Evolutionary conservation across 176 grass and related monocot genomes (phyloP), one percentile per base, ranked within the genome.

Genomic region (Raddia distichophylla): DNA sequence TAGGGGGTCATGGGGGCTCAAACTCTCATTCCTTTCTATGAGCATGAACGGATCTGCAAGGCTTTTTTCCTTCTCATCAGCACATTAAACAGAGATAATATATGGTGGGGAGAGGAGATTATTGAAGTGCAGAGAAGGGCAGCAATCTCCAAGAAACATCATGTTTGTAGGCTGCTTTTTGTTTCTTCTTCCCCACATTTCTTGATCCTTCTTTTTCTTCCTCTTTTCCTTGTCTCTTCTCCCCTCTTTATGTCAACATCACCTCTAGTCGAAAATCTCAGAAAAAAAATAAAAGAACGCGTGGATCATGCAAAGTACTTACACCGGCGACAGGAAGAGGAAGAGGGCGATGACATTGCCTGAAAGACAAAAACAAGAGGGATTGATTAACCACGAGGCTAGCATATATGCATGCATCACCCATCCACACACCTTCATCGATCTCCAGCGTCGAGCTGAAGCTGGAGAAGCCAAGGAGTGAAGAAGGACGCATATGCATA

Each of bases 311-410:
- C 27, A 15, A 15, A 34, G 27, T 19, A 84, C 89, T 94, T 91
- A 94, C 91, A 94, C 73, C 52, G 91, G 91, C 10, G 92, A 91
- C 22, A 94, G 83, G 79, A 94, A 94, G 55, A 94, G 89, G 85
- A 94, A 94, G 76, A 94, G 89, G 67, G 89, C 92, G 51, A 91
- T 91, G 81, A 91, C 83, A 91, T 94, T 91, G 64, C 92, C 92
- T 94, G 76, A n/a, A 48, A 81, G 10, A 59, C 59, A 43, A 13
- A 42, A 7, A 27, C 35, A 76, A 5, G 3, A 37, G 22, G 79
- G 33, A 10, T 77, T 43, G 74, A 74, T 19, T 1, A 75, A 75
- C 73, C 18, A 60, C n/a, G 1, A 72, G 50, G 3, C 22, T 72
- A 76, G 11, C 12, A 46, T 20, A 60, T n/a, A 22, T 59, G 3